phyloP scores from a whole-genome alignment of 2,329 filamentous ascomycete genomes.

The Penicillium sp. region DNA sequence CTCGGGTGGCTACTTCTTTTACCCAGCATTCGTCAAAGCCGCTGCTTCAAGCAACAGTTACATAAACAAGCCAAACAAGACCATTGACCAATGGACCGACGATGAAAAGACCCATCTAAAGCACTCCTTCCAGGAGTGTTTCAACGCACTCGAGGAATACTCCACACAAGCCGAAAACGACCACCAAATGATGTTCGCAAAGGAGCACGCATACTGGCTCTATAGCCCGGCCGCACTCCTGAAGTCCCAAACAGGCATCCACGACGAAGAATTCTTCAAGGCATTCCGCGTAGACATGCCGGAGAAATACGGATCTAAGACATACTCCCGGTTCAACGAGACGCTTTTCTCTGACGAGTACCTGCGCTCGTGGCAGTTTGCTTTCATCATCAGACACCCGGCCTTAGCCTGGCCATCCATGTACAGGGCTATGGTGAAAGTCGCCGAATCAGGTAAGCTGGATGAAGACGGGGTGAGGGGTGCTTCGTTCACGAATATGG shows the following conservation, averaged over 20 bases:
- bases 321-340: constrained; percentile 30
- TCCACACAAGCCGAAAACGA: constrained; percentile 21
- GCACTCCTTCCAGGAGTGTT: constrained; percentile 25
- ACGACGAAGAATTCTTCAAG: constrained; percentile 7
- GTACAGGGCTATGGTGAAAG: constrained; percentile 32
- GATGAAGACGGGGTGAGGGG: constrained; percentile 18
- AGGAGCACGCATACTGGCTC: constrained; percentile 38
- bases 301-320: constrained; percentile 16
- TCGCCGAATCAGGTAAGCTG: constrained; percentile 13
- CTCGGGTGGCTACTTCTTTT: constrained; percentile 23
- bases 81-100: constrained; percentile 28
- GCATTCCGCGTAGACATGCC: constrained; percentile 19
- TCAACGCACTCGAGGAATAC: constrained; percentile 28
- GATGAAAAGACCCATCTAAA: constrained; percentile 24
- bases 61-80: constrained; percentile 16
- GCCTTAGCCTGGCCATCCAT: constrained; percentile 41
- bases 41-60: constrained; percentile 5
- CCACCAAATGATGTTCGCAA: constrained; percentile 34
- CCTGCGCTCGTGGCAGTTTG: constrained; percentile 34
- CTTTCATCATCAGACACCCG: constrained; percentile 43
- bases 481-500: constrained; percentile 25
- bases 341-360: constrained; percentile 39
- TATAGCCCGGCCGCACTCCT: constrained; percentile 22
- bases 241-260: constrained; percentile 9
- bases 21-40: constrained; percentile 1